These are phyloP conservation scores for Fusarium oligoseptatum DNA, from an alignment of 2,329 filamentous ascomycete genomes.

Conservation along the genomic window DNA sequence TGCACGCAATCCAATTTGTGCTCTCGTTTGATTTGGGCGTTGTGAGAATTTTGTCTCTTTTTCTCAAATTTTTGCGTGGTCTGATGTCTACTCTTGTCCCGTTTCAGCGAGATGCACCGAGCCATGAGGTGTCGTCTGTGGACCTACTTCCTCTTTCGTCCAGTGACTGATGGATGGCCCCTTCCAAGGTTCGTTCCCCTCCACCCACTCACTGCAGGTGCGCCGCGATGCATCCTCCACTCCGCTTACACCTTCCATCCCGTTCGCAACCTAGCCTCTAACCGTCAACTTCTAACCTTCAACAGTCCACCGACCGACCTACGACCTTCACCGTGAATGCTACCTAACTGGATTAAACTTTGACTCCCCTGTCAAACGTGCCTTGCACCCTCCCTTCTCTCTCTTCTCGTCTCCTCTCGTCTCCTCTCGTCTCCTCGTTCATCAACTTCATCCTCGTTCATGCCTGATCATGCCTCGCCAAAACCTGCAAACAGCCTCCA, in stretches of 20 bases:
- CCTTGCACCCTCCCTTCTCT: slow-evolving; percentile 28
- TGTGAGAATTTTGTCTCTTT: slow-evolving; percentile 14
- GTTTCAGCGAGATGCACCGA: slow-evolving; percentile 47
- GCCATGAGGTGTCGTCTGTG: slow-evolving; percentile 37
- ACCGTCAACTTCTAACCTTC: slow-evolving; percentile 3
- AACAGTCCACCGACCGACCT: neutral
- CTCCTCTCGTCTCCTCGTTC: neutral
- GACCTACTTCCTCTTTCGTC: slow-evolving; percentile 47
- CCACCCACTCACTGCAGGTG: slow-evolving; percentile 3
- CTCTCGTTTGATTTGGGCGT: slow-evolving; percentile 29
- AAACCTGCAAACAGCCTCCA: slow-evolving; percentile 18
- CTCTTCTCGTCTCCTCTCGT: slow-evolving; percentile 1
- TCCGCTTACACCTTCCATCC: slow-evolving; percentile 23
- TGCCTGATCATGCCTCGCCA: slow-evolving; percentile 8
- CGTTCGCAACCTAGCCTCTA: slow-evolving; percentile 1
- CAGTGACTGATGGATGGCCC: slow-evolving; percentile 27
- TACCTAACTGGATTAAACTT: slow-evolving; percentile 27
- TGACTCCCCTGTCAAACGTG: slow-evolving; percentile 31
- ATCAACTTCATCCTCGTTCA: slow-evolving; percentile 3
- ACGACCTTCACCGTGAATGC: slow-evolving; percentile 1
- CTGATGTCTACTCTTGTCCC: slow-evolving; percentile 39
- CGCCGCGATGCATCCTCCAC: neutral
- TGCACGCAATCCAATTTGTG: slow-evolving; percentile 10
- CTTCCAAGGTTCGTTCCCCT: slow-evolving; percentile 23
- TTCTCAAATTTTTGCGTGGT: slow-evolving; percentile 32